phyloP scores from a whole-genome alignment of 169 alveolate species.

The Eimeria praecox region DNA sequence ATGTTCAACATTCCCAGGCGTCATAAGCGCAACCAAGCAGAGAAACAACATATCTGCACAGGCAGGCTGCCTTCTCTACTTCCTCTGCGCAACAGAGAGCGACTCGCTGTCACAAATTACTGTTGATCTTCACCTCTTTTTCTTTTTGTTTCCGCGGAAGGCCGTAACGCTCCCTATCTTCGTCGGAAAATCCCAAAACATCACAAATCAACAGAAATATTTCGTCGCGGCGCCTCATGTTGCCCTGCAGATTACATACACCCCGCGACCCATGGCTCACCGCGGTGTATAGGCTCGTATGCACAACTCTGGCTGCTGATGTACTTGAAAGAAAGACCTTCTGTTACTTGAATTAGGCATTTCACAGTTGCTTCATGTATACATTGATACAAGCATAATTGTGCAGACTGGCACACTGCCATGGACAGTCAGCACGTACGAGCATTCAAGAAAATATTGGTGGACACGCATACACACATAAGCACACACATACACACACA shows the following conservation, averaged over 20 bases:
- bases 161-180: slow-evolving; percentile 63
- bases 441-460: background rate
- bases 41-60: background rate
- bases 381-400: background rate
- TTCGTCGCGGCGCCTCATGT: slow-evolving; percentile 65
- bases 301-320: background rate
- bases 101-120: too few species aligned
- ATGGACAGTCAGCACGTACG: background rate
- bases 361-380: background rate
- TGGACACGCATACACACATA: background rate
- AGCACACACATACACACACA: background rate
- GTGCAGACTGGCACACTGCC: background rate
- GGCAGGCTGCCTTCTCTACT: too few species aligned
- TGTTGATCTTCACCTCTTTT: slow-evolving; percentile 15
- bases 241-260: slow-evolving; percentile 52
- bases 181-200: slow-evolving; percentile 62
- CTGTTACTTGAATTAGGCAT: background rate
- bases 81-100: too few species aligned
- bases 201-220: slow-evolving; percentile 62
- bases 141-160: slow-evolving; percentile 32
- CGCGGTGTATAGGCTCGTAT: background rate
- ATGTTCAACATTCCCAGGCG: background rate
- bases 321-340: background rate
- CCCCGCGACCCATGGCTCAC: background rate
- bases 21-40: background rate